Conservation (phyloP, 257 asterid genomes). For the Nicotiana undulata region DNA sequence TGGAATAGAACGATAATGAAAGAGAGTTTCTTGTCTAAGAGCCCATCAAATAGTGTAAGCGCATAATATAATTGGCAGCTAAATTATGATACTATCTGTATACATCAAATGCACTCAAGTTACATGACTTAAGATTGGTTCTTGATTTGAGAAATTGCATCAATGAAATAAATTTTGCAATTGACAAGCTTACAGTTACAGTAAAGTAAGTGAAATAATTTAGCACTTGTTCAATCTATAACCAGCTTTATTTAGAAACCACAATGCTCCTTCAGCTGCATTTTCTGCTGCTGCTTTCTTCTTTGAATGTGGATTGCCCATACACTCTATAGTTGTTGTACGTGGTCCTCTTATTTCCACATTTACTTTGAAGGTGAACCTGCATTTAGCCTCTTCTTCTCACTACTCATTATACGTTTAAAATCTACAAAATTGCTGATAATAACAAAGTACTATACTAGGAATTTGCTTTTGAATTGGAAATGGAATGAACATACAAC, state of each 20-base stretch:
- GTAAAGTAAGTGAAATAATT: background rate
- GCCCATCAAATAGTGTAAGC: too few relatives aligned
- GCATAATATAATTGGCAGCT: too few relatives aligned
- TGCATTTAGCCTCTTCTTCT: background rate
- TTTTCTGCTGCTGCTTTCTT: slow-evolving; percentile 13
- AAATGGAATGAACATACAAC: background rate
- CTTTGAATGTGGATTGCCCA: slow-evolving; percentile 3
- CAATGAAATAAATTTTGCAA: too few relatives aligned
- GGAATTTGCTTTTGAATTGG: background rate
- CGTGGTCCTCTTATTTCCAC: slow-evolving; percentile 1
- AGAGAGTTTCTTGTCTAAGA: too few relatives aligned
- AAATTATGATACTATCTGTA: too few relatives aligned
- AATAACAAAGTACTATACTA: background rate
- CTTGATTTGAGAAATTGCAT: too few relatives aligned
- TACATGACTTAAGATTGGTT: too few relatives aligned
- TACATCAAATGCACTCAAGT: too few relatives aligned
- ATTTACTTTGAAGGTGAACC: slow-evolving; percentile 8
- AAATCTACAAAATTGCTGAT: background rate
- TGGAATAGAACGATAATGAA: too few relatives aligned
- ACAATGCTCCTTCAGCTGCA: slow-evolving; percentile 16
- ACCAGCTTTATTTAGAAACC: slow-evolving; percentile 8
- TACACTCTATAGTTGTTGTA: background rate
- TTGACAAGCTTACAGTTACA: too few relatives aligned
- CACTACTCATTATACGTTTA: background rate
- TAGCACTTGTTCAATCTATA: background rate